These are phyloP conservation scores for Peniophora sp. DNA, from an alignment of 1,284 basidiomycete genomes.

Conservation along the genomic window DNA sequence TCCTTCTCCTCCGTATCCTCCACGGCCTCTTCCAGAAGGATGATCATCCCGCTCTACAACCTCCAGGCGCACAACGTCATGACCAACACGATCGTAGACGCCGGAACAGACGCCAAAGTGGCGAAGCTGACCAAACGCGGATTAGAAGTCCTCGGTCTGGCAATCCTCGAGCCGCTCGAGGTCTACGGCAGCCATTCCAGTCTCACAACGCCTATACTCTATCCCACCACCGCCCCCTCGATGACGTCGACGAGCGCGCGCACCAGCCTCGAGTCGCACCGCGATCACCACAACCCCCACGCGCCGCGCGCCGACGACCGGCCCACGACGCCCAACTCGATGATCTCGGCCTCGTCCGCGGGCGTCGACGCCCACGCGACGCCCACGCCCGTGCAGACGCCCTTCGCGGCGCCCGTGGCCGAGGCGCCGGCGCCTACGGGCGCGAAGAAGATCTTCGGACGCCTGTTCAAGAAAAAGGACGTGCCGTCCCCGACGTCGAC, in stretches of 20 bases:
- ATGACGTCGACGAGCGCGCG: constrained; percentile 10
- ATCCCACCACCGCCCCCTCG: not conserved
- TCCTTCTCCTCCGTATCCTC: constrained; percentile 43
- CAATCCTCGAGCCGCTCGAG: constrained; percentile 76
- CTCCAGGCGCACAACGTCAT: constrained; percentile 89
- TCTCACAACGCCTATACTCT: not conserved
- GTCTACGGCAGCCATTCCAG: constrained; percentile 31
- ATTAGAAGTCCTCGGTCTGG: constrained; percentile 75
- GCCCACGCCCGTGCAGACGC: not conserved
- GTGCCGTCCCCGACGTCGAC: not conserved
- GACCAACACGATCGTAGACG: constrained; percentile 85
- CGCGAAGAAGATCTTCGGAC: not conserved
- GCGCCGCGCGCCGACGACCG: not conserved
- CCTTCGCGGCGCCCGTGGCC: not conserved
- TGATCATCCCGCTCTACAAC: constrained; percentile 92
- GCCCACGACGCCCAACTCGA: not conserved
- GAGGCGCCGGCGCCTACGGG: not conserved
- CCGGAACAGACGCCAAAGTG: constrained; percentile 91
- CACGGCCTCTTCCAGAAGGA: constrained; percentile 46
- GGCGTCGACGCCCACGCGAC: not conserved
- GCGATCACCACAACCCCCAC: not conserved
- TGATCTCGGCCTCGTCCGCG: not conserved
- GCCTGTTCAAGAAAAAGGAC: not conserved
- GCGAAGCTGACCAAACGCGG: constrained; percentile 85
- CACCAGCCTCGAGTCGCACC: constrained; percentile 11